Evolutionary conservation across 2,329 filamentous ascomycete genomes (phyloP).

Genomic region (Exophiala dermatitidis): DNA sequence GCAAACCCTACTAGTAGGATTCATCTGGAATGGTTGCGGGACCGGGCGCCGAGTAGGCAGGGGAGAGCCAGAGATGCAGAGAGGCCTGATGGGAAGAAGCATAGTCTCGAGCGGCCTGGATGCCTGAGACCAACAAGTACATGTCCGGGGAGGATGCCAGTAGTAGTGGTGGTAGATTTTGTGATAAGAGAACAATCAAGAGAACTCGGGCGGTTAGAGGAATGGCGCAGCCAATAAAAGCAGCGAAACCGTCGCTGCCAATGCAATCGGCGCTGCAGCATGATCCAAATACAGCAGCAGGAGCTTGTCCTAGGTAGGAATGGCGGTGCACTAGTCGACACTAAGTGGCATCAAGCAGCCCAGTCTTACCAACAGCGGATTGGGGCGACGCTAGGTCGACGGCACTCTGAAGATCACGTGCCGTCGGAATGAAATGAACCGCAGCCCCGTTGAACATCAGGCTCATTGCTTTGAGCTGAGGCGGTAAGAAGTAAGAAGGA

Average conservation of each 20-base stretch:
- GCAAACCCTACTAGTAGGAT: neutral
- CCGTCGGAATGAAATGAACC: no score
- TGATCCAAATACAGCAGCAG: conserved; percentile 9
- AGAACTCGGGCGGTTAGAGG: conserved; percentile 5
- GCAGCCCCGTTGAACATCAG: no score
- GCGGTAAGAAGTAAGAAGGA: no score
- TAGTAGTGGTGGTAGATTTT: neutral
- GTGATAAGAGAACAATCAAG: neutral
- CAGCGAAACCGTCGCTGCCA: neutral
- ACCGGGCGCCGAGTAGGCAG: neutral
- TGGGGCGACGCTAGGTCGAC: no score
- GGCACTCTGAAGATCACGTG: no score
- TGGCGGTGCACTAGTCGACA: no score
- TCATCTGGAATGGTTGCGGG: neutral
- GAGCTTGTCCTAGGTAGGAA: neutral
- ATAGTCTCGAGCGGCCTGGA: no score
- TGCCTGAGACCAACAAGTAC: no score
- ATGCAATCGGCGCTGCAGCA: neutral
- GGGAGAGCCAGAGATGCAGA: neutral
- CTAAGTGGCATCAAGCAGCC: no score
- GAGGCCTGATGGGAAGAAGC: neutral
- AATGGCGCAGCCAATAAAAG: neutral
- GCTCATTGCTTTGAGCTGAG: no score
- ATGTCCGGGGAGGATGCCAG: no score
- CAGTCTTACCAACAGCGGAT: no score